Base-by-base conservation (phyloP, 2,329 filamentous ascomycete species). In the Penicillium vulpinum region DNA sequence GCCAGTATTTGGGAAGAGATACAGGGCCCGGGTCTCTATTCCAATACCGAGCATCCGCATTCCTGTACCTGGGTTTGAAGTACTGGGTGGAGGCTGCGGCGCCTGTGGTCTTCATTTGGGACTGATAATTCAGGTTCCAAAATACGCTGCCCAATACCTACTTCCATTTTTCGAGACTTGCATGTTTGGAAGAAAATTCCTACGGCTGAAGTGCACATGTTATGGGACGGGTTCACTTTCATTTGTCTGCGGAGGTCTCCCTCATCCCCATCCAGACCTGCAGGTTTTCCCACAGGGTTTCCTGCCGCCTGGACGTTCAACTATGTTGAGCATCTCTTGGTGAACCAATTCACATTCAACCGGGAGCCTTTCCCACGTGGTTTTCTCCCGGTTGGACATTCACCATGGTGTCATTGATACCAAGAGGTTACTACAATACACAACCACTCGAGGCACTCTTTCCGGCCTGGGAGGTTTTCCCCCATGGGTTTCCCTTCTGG, bases 21-120 rank as follows among this genome's bases (percentile, higher is more conserved):
- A 16, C 22, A 40, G 51, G 43, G 51, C 51, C 51, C 51, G 28
- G 38, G 44, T 40, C 35, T 54, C 16, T 49, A 26, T 33, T 9
- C 21, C 10, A 28, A n/a, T 5, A 9, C 21, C 28, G 35, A 54
- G 35, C 35, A 54, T 31, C 13, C 35, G 5, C 16, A 21, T 22
- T 22, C 21, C 13, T 13, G 11, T 11, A n/a, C 39, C 35, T 3
- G 11, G n/a, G 40, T 31, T 28, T 38, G 24, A 39, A 7, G 29
- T 31, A 11, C 18, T 40, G 22, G 10, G 26, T 47, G 41, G 13
- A n/a, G 22, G 16, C 26, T 48, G 26, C 26, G 24, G 40, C 31
- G 15, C 41, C 18, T 47, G 41, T 22, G 18, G 18, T 39, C 26
- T 28, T 47, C 16, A 13, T 18, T 48, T 13, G 35, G 41, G 21